A percentile compares a stretch with the other conserved stretches of the same genome.
Evolutionary conservation across 257 asterid species (phyloP).

Genomic region (Solanum acaule): DNA sequence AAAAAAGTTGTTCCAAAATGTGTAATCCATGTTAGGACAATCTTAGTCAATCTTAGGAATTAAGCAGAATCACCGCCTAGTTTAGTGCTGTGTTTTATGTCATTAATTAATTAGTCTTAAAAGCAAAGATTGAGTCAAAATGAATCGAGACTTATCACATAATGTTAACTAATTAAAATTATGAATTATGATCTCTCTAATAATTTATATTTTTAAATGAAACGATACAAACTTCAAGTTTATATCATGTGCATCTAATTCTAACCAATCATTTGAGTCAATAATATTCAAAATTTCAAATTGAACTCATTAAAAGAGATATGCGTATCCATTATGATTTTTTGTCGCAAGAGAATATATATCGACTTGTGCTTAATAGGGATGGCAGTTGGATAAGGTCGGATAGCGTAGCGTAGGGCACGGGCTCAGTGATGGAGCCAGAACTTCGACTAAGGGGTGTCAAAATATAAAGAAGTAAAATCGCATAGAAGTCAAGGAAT

Average conservation of each 20-base stretch:
- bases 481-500: too few species aligned
- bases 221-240: background rate
- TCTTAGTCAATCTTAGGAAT: background rate
- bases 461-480: too few species aligned
- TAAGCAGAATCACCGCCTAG: background rate
- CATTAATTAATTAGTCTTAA: background rate
- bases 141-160: background rate
- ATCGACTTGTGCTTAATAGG: background rate
- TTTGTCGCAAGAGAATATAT: background rate
- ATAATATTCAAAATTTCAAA: background rate
- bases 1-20: background rate
- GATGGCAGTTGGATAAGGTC: background rate
- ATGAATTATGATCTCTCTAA: background rate
- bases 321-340: background rate
- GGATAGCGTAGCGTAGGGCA: background rate
- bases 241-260: background rate
- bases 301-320: background rate
- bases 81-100: background rate
- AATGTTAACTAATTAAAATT: background rate
- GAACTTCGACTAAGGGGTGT: too few species aligned
- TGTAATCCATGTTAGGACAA: background rate
- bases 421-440: too few species aligned
- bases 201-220: background rate
- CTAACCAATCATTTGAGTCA: background rate
- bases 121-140: background rate